These are phyloP conservation scores for Balakata baccata DNA, from an alignment of 345 rosid species.

Conservation along the genomic window DNA sequence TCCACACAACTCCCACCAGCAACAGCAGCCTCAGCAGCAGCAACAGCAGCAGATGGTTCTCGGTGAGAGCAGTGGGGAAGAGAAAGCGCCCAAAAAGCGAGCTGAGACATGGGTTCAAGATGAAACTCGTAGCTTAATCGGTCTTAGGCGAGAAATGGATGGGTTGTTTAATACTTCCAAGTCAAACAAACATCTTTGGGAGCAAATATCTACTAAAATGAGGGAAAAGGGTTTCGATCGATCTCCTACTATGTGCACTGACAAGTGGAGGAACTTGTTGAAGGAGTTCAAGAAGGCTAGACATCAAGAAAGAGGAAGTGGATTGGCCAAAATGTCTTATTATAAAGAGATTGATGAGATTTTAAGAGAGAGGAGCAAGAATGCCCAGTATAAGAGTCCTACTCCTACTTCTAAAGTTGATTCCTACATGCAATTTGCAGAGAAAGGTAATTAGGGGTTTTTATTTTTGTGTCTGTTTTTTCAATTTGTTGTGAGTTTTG, in stretches of 20 bases:
- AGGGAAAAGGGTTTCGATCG: slow-evolving; percentile 94
- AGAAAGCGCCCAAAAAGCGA: slow-evolving; percentile 87
- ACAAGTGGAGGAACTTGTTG: slow-evolving; percentile 96
- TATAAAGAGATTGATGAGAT: slow-evolving; percentile 96
- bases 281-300: slow-evolving; percentile 94
- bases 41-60: slow-evolving; percentile 63
- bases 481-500: not conserved
- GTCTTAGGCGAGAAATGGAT: slow-evolving; percentile 79
- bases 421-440: slow-evolving; percentile 81
- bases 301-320: slow-evolving; percentile 74
- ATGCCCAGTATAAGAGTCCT: slow-evolving; percentile 64
- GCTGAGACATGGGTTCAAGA: slow-evolving; percentile 99
- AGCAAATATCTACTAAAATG: slow-evolving; percentile 84
- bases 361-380: slow-evolving; percentile 77
- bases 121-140: slow-evolving; percentile 81
- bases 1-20: slow-evolving; percentile 24
- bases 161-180: slow-evolving; percentile 88
- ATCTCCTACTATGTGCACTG: slow-evolving; percentile 98
- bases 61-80: slow-evolving; percentile 77
- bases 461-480: not conserved
- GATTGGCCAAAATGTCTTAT: slow-evolving; percentile 87
- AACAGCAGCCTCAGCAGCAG: slow-evolving; percentile 23
- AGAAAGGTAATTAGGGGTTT: slow-evolving; percentile 57
- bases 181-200: slow-evolving; percentile 98
- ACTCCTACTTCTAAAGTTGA: slow-evolving; percentile 71